A percentile compares a stretch with the other conserved stretches of the same genome.
Evolutionary conservation across 495 filamentous ascomycete species (phyloP).

Genomic region (Neurospora sp.): DNA sequence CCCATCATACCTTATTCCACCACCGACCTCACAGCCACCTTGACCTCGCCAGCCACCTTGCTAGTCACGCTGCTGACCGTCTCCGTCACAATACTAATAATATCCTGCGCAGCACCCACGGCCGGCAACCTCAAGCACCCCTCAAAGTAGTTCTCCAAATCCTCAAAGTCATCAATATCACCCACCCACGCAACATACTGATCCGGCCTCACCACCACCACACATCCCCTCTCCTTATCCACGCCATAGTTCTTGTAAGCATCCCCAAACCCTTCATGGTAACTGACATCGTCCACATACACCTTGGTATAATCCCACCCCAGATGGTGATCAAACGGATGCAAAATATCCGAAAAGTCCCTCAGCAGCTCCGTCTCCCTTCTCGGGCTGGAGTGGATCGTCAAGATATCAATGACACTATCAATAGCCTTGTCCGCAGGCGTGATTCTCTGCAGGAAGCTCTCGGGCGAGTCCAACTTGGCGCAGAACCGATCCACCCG

Average conservation of each 20-base stretch:
- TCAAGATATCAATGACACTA: slow-evolving; percentile 48
- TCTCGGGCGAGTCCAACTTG: slow-evolving; percentile 22
- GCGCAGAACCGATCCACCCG: slow-evolving; percentile 38
- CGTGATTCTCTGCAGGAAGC: slow-evolving; percentile 35
- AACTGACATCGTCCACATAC: slow-evolving; percentile 52
- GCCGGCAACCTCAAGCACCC: slow-evolving; percentile 19
- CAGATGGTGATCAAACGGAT: slow-evolving; percentile 43
- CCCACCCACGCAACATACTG: slow-evolving; percentile 53
- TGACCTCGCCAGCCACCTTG: background rate
- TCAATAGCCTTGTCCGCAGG: slow-evolving; percentile 28
- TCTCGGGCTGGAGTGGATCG: slow-evolving; percentile 45
- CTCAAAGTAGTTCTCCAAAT: slow-evolving; percentile 29
- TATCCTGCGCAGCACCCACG: background rate
- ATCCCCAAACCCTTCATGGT: slow-evolving; percentile 50
- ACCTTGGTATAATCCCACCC: slow-evolving; percentile 61
- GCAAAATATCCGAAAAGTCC: slow-evolving; percentile 48
- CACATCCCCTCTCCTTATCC: slow-evolving; percentile 45
- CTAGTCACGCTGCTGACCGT: background rate
- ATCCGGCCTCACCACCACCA: slow-evolving; percentile 50
- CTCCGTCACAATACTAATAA: background rate
- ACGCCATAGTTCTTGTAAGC: slow-evolving; percentile 58
- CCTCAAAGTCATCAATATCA: slow-evolving; percentile 42
- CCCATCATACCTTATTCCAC: background rate
- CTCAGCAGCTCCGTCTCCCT: slow-evolving; percentile 40
- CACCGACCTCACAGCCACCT: background rate